Percentiles rank a stretch among this genome's conserved stretches.
Evolutionary conservation across 2,329 filamentous ascomycete species (phyloP).

Genomic region (Ophiostoma sp.): DNA sequence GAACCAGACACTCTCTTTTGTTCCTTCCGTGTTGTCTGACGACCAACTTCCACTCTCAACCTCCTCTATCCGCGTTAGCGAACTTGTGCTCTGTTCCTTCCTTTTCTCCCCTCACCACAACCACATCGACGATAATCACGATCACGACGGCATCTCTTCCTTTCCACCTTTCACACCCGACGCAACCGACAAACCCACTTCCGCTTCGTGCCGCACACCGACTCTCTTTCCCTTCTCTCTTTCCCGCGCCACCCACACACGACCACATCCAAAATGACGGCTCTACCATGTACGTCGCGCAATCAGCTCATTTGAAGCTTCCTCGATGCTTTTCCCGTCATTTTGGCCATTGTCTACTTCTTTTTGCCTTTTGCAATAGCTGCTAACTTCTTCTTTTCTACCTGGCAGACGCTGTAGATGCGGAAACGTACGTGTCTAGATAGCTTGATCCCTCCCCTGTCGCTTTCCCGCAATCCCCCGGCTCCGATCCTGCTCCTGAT

Average conservation of each 20-base stretch:
- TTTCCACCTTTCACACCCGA: background rate
- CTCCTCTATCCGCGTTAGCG: constrained; percentile 1
- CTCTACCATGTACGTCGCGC: constrained; percentile 29
- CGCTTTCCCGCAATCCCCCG: background rate
- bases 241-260: constrained; percentile 5
- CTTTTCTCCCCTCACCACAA: background rate
- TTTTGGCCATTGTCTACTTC: background rate
- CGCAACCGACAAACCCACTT: background rate
- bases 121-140: background rate
- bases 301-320: background rate
- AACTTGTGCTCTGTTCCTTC: background rate
- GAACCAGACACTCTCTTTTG: background rate
- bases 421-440: constrained; percentile 72
- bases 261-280: constrained; percentile 27
- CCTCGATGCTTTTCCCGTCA: background rate
- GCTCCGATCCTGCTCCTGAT: background rate
- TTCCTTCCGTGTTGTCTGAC: constrained; percentile 20
- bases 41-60: constrained; percentile 21
- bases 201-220: constrained; percentile 4
- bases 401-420: constrained; percentile 87
- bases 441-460: background rate
- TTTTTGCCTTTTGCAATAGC: background rate
- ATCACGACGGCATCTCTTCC: background rate
- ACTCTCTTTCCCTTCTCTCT: background rate
- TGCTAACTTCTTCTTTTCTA: constrained; percentile 1